phyloP scores from a whole-genome alignment of 2,329 filamentous ascomycete genomes.

The Curvularia lunata region DNA sequence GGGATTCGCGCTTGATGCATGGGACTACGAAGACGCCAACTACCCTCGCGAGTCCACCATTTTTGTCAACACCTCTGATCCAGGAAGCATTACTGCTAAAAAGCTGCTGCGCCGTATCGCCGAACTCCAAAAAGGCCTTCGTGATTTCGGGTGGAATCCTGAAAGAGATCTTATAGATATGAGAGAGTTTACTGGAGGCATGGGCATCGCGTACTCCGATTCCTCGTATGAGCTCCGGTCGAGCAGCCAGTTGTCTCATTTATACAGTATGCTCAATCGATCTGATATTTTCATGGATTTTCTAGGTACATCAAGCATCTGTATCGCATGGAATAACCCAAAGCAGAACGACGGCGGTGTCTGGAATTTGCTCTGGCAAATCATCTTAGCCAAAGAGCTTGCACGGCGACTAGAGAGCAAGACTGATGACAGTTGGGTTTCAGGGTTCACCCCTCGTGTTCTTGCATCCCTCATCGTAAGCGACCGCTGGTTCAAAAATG shows the following conservation, averaged over 20 bases:
- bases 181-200: constrained; percentile 1
- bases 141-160: neutral
- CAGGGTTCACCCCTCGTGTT: constrained; percentile 1
- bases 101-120: neutral
- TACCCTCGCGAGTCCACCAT: neutral
- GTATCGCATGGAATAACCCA: neutral
- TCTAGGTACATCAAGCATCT: neutral
- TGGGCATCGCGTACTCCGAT: neutral
- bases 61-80: neutral
- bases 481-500: constrained; percentile 1
- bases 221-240: neutral
- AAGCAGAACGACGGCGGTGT: neutral
- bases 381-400: constrained; percentile 1
- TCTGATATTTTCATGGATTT: neutral
- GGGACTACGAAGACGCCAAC: constrained; percentile 1
- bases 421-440: neutral
- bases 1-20: neutral
- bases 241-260: neutral
- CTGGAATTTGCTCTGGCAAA: constrained; percentile 1
- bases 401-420: neutral
- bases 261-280: neutral
- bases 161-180: constrained; percentile 2
- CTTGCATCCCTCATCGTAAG: neutral
- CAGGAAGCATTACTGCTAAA: constrained; percentile 1
- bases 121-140: neutral